phyloP scores from a whole-genome alignment of 495 filamentous ascomycete species.

The Achaetomiella virescens region DNA sequence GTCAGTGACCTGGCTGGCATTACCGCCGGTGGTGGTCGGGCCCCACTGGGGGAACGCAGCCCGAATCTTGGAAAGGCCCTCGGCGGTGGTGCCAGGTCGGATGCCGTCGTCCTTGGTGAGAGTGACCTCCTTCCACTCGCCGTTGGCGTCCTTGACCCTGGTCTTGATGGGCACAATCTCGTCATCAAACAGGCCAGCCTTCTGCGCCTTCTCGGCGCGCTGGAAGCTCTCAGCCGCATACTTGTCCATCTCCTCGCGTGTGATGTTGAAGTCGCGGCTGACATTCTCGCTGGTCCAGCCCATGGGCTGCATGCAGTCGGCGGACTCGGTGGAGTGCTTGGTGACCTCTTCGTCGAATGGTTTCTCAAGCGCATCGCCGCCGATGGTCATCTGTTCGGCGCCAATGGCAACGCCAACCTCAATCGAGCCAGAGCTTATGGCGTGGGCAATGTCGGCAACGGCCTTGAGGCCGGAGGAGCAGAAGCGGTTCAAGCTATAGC shows the following conservation, averaged over 20 bases:
- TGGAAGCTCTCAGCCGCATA: slow-evolving; percentile 83
- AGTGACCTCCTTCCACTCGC: slow-evolving; percentile 68
- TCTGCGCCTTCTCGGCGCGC: slow-evolving; percentile 84
- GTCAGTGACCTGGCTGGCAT: slow-evolving; percentile 92
- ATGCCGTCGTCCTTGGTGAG: slow-evolving; percentile 83
- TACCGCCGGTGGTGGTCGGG: slow-evolving; percentile 85
- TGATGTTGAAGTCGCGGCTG: slow-evolving; percentile 80
- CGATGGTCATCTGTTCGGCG: slow-evolving; percentile 77
- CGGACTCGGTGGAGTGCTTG: slow-evolving; percentile 62
- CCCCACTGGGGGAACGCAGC: slow-evolving; percentile 89
- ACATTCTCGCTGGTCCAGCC: slow-evolving; percentile 97
- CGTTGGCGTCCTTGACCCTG: slow-evolving; percentile 75
- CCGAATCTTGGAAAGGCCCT: slow-evolving; percentile 75
- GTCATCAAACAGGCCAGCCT: slow-evolving; percentile 87
- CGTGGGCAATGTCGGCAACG: slow-evolving; percentile 86
- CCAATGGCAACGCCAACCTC: slow-evolving; percentile 83
- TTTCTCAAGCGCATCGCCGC: slow-evolving; percentile 57
- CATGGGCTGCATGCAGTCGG: slow-evolving; percentile 91
- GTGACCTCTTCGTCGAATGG: slow-evolving; percentile 77
- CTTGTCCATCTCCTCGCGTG: slow-evolving; percentile 71
- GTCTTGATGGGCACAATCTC: slow-evolving; percentile 87
- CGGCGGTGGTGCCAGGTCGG: slow-evolving; percentile 80
- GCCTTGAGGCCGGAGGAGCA: slow-evolving; percentile 95
- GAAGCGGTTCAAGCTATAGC: slow-evolving; percentile 85
- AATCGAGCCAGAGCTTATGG: slow-evolving; percentile 75